Base-by-base conservation (phyloP, 179 eudicot species). In the Gypsophila paniculata region DNA sequence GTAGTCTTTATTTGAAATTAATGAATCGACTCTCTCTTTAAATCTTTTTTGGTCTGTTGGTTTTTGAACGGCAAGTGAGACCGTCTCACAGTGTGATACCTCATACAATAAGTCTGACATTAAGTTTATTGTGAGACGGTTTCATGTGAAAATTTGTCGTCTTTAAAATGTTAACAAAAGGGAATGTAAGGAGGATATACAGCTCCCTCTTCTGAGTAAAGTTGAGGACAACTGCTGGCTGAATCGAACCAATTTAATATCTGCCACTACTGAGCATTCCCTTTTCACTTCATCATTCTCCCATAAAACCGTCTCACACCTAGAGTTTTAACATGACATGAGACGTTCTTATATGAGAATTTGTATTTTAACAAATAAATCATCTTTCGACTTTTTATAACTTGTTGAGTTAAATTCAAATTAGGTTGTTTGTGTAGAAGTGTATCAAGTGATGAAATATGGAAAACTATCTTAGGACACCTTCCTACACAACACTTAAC, bases 201-300 rank as follows among this genome's bases (percentile, higher is more conserved):
- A 64, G 85, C 84, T 80, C 84, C 88, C 88, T 85, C 88, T 82
- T 82, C 85, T 77, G 84, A 85, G 32, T 71, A 62, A 72, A 42
- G 62, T 53, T 80, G 88, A 80, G 78, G 88, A 77, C 60, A 82
- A 66, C 42, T 34, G 86, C 82, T 32, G 88, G 88, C 88, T 64
- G 88, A 85, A 85, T 85, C 88, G 88, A 85, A 83, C 86, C 85
- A 75, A 44, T 74, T 23, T 64, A 23, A 21, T 11, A 23, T n/a
- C 63, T 63, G 88, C 86, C 84, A 82, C 76, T 34, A 80, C 86
- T 80, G 88, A 85, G 77, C 75, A 65, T 53, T 83, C 84, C 77
- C 61, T 36, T 42, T 9, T 42, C 11, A 9, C 6, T 42, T 42
- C n/a, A 8, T 42, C 3, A 9, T 42, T 42, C 11, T 42, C 46